Percentiles rank a stretch among this genome's conserved stretches.
phyloP scores from a whole-genome alignment of 148 eudicot genomes.

The Cornus suecica region DNA sequence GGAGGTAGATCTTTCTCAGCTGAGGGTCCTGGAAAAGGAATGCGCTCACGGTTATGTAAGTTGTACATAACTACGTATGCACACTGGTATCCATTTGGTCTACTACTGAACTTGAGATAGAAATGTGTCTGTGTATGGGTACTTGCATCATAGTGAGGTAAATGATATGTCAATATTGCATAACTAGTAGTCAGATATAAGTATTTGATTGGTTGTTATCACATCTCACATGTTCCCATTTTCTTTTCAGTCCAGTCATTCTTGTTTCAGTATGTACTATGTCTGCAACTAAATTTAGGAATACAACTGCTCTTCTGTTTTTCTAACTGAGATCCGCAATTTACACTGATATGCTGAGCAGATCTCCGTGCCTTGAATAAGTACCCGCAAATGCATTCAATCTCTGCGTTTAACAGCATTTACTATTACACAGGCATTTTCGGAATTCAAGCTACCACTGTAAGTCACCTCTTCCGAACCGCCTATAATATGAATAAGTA shows the following conservation, averaged over 20 bases:
- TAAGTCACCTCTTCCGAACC: slow-evolving; percentile 15
- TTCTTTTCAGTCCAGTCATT: neutral
- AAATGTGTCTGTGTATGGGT: neutral
- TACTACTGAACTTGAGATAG: neutral
- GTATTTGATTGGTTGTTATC: neutral
- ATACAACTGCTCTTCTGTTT: neutral
- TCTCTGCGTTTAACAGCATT: slow-evolving; percentile 27
- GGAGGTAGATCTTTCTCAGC: slow-evolving; percentile 99
- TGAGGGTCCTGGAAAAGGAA: slow-evolving; percentile 99
- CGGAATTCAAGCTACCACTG: slow-evolving; percentile 34
- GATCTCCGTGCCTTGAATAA: slow-evolving; percentile 30
- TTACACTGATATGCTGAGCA: slow-evolving; percentile 7
- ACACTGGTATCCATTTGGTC: neutral
- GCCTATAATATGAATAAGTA: neutral
- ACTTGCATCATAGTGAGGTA: neutral
- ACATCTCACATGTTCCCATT: neutral
- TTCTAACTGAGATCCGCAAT: neutral
- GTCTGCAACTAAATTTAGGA: neutral
- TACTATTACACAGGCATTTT: slow-evolving; percentile 28
- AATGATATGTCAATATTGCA: neutral
- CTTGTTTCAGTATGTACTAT: neutral
- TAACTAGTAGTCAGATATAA: neutral
- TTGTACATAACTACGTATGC: neutral
- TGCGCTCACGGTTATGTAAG: slow-evolving; percentile 83
- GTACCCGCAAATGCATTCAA: slow-evolving; percentile 18